Percentiles rank a stretch among this genome's conserved stretches.
phyloP scores from a whole-genome alignment of 257 asterid species.

The Solanum pinnatisectum region DNA sequence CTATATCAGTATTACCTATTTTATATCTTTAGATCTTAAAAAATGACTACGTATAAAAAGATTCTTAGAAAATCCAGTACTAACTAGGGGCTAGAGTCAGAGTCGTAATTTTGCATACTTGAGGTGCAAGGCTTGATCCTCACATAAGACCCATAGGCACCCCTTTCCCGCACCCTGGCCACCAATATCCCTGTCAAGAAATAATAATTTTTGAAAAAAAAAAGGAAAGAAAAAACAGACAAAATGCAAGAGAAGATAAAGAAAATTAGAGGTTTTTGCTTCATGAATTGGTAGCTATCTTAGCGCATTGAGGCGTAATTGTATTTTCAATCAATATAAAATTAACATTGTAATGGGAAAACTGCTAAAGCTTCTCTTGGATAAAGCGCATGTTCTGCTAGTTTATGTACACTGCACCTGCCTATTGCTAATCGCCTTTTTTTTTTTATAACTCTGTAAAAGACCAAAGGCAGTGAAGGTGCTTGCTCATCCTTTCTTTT shows the following conservation, averaged over 20 bases:
- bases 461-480: slow-evolving; percentile 80
- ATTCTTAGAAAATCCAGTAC: background rate
- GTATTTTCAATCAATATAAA: background rate
- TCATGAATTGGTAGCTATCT: background rate
- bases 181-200: background rate
- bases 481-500: slow-evolving; percentile 79
- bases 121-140: background rate
- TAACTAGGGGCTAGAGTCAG: background rate
- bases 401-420: background rate
- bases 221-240: background rate
- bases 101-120: background rate
- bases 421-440: background rate
- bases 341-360: background rate
- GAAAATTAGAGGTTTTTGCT: background rate
- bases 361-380: background rate
- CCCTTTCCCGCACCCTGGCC: background rate
- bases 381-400: background rate
- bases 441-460: background rate
- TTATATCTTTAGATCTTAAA: background rate
- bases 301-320: background rate
- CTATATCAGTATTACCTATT: background rate
- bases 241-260: background rate
- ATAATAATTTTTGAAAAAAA: background rate
- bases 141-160: background rate
- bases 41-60: background rate